Percentiles rank a stretch among this genome's conserved stretches.
These are phyloP conservation scores for Neurospora sp. DNA, from an alignment of 495 filamentous ascomycete species.

Conservation along the genomic window DNA sequence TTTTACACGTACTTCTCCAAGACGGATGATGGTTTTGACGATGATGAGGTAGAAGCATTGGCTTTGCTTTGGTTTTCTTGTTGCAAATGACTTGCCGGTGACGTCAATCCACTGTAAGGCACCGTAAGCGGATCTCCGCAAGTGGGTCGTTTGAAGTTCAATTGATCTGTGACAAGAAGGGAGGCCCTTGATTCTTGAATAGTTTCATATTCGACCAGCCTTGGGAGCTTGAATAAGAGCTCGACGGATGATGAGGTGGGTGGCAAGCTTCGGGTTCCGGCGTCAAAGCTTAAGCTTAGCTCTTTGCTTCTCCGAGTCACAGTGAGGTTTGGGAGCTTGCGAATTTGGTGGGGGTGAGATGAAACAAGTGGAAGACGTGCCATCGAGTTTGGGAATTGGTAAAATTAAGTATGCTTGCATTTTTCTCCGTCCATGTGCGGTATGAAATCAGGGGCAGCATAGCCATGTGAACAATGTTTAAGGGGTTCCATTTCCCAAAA, in stretches of 20 bases:
- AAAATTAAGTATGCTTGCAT: not conserved
- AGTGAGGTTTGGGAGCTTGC: too few relatives aligned
- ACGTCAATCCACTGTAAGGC: not conserved
- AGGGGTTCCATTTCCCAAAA: not conserved
- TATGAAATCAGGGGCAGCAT: not conserved
- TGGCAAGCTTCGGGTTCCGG: too few relatives aligned
- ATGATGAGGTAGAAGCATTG: not conserved
- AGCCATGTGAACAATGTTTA: not conserved
- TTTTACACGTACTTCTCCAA: not conserved
- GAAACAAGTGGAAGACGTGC: not conserved
- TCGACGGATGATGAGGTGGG: too few relatives aligned
- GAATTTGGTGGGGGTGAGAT: not conserved
- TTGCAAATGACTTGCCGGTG: not conserved
- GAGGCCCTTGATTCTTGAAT: not conserved
- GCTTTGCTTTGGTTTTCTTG: too few relatives aligned
- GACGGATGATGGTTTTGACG: too few relatives aligned
- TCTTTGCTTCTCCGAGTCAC: not conserved
- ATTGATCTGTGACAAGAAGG: not conserved
- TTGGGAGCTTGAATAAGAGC: not conserved
- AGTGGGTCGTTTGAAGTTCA: too few relatives aligned
- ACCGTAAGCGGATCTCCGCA: not conserved
- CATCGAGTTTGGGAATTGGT: not conserved
- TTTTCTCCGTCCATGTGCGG: not conserved
- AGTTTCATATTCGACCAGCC: not conserved
- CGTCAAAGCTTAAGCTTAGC: not conserved